Conservation (phyloP, 495 filamentous ascomycete species). For the Penicillium pancosmium region DNA sequence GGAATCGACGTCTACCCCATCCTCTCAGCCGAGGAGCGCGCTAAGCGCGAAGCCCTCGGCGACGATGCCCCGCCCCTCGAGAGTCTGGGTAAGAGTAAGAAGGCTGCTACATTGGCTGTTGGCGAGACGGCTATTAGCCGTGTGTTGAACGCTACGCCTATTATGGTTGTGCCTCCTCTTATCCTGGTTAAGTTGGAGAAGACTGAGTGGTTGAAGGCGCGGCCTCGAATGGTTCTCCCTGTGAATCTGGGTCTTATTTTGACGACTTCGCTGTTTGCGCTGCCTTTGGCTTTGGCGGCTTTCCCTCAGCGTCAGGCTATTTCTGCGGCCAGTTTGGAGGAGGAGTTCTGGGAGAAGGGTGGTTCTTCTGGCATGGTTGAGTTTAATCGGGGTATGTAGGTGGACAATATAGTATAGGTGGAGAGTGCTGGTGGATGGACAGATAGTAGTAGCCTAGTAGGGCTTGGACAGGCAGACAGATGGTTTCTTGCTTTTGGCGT, state of each 20-base stretch:
- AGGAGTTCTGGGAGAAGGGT: slow-evolving; percentile 79
- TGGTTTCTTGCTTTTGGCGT: neutral
- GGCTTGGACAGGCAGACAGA: no score
- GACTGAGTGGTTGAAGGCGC: slow-evolving; percentile 69
- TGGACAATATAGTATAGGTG: neutral
- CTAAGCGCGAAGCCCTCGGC: slow-evolving; percentile 58
- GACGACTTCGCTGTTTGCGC: slow-evolving; percentile 75
- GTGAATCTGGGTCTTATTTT: slow-evolving; percentile 84
- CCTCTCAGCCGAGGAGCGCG: slow-evolving; percentile 43
- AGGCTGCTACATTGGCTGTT: slow-evolving; percentile 85
- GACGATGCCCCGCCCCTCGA: slow-evolving; percentile 50
- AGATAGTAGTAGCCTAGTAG: no score
- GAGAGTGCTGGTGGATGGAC: no score
- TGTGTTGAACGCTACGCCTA: slow-evolving; percentile 89
- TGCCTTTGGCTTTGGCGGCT: slow-evolving; percentile 77
- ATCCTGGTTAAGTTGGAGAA: slow-evolving; percentile 80
- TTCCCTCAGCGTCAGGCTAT: slow-evolving; percentile 91
- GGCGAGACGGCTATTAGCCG: slow-evolving; percentile 87
- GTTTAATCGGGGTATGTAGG: slow-evolving; percentile 88
- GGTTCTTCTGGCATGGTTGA: slow-evolving; percentile 76
- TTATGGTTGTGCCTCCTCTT: slow-evolving; percentile 93
- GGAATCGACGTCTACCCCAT: slow-evolving; percentile 95
- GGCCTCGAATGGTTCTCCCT: slow-evolving; percentile 72
- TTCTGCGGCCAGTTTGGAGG: slow-evolving; percentile 69
- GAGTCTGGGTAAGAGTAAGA: slow-evolving; percentile 81